phyloP scores from a whole-genome alignment of 1,139 yeast species.

The Candida neerlandica region DNA sequence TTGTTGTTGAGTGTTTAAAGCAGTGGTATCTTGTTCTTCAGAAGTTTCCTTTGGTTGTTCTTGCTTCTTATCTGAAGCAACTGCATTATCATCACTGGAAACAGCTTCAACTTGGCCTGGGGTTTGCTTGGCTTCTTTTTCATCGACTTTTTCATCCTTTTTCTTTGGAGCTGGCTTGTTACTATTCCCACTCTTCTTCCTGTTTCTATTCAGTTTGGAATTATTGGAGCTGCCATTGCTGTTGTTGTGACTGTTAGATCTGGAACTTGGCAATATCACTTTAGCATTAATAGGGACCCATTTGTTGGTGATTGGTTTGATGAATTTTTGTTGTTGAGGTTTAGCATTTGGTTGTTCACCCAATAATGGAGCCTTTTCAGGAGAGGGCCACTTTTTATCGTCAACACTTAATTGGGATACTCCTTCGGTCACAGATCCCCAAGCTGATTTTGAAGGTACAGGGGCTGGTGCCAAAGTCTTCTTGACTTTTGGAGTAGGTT shows the following conservation, averaged over 20 bases:
- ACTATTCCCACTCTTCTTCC: slow-evolving; percentile 33
- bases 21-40: slow-evolving; percentile 10
- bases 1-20: not conserved
- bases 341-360: slow-evolving; percentile 21
- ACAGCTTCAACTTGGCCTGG: not conserved
- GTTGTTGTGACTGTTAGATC: slow-evolving; percentile 17
- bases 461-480: slow-evolving; percentile 73
- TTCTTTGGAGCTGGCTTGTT: slow-evolving; percentile 10
- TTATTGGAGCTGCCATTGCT: slow-evolving; percentile 20
- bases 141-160: slow-evolving; percentile 9
- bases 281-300: slow-evolving; percentile 90
- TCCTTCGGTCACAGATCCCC: slow-evolving; percentile 50
- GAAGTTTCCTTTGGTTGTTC: slow-evolving; percentile 7
- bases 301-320: slow-evolving; percentile 69
- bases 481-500: slow-evolving; percentile 26
- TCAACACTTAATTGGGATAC: slow-evolving; percentile 31
- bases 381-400: slow-evolving; percentile 63
- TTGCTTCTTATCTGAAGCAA: slow-evolving; percentile 4
- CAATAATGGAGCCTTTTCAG: slow-evolving; percentile 35
- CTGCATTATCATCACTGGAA: not conserved
- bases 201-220: slow-evolving; percentile 35
- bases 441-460: slow-evolving; percentile 67
- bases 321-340: slow-evolving; percentile 46
- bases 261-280: slow-evolving; percentile 52
- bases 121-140: not conserved